phyloP scores from a whole-genome alignment of 1,284 basidiomycete species.

The Veloboletus limbatus region DNA sequence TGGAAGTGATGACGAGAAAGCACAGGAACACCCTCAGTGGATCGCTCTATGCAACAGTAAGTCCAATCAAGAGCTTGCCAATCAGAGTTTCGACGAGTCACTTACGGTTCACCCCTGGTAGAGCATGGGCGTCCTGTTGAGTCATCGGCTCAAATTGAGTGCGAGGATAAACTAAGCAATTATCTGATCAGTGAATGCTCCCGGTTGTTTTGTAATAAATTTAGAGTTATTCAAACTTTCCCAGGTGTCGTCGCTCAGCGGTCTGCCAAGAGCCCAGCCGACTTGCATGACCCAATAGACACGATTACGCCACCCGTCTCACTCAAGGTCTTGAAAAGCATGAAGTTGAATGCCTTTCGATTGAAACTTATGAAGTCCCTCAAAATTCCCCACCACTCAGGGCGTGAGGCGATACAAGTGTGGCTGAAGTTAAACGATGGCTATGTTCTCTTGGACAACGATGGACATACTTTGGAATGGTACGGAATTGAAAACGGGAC shows the following conservation, averaged over 20 bases:
- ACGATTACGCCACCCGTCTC: slow-evolving; percentile 25
- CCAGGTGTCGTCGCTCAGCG: slow-evolving; percentile 40
- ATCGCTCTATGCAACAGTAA: slow-evolving; percentile 58
- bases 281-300: slow-evolving; percentile 5
- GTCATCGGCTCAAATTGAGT: slow-evolving; percentile 27
- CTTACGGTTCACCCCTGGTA: slow-evolving; percentile 28
- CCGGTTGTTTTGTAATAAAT: neutral
- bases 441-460: slow-evolving; percentile 44
- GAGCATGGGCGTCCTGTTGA: slow-evolving; percentile 61
- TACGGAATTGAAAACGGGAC: slow-evolving; percentile 66
- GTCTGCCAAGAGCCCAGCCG: slow-evolving; percentile 22
- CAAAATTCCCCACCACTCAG: slow-evolving; percentile 20
- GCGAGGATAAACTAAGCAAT: slow-evolving; percentile 56
- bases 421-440: slow-evolving; percentile 57
- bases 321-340: slow-evolving; percentile 60
- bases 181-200: slow-evolving; percentile 56
- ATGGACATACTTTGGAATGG: slow-evolving; percentile 62
- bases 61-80: slow-evolving; percentile 28
- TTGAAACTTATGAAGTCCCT: slow-evolving; percentile 50
- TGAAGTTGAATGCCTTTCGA: slow-evolving; percentile 58
- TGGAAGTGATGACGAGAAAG: slow-evolving; percentile 44
- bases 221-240: slow-evolving; percentile 19
- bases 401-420: slow-evolving; percentile 37
- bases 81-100: slow-evolving; percentile 3
- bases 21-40: slow-evolving; percentile 61